Evolutionary conservation across 2,329 filamentous ascomycete genomes (phyloP), one percentile per base, ranked within the genome.

Genomic region (Epichloe glyceriae): DNA sequence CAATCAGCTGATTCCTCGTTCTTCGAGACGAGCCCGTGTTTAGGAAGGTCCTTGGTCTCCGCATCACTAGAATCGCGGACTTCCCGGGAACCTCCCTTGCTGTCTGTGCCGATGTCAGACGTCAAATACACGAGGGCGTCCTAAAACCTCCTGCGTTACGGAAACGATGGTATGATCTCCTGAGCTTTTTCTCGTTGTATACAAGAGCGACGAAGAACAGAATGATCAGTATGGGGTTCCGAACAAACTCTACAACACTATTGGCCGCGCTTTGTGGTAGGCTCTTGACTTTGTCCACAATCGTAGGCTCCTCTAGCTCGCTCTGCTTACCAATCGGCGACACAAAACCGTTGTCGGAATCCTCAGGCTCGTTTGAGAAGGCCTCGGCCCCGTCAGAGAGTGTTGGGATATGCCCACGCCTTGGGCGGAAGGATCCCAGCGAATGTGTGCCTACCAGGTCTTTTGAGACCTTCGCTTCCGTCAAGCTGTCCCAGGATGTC

Each of bases 401-500:
- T 3, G 62, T 68, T 1, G 65, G 64, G 4, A 66, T 60, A 26
- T 72, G 69, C 17, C 64, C 60, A 14, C 61, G 56, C 30, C 62
- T 61, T 19, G 59, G 54, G 4, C 64, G 60, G 4, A 8, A 61
- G 52, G 2, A 61, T 61, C 34, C 80, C 77, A 39, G 70, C 2
- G 75, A 76, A 60, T 90, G 86, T 1, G 83, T 84, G n/a, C 86
- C 86, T 8, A 86, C 76, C 50, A 91, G 68, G 2, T 75, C 80
- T 50, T 79, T 74, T 11, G 76, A 74, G 11, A 85, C 69, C 56
- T 81, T 76, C 2, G 66, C 63, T 47, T 66, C 61, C 43, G 61
- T 65, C 41, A 71, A 58, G 15, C 64, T 67, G 42, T 74, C 67
- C 64, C 65, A 69, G 3, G 63, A 54, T 3, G 65, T 62, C 10